Evolutionary conservation across 768 basidiomycete species (phyloP).

Genomic region (Hypsizygus marmoreus): DNA sequence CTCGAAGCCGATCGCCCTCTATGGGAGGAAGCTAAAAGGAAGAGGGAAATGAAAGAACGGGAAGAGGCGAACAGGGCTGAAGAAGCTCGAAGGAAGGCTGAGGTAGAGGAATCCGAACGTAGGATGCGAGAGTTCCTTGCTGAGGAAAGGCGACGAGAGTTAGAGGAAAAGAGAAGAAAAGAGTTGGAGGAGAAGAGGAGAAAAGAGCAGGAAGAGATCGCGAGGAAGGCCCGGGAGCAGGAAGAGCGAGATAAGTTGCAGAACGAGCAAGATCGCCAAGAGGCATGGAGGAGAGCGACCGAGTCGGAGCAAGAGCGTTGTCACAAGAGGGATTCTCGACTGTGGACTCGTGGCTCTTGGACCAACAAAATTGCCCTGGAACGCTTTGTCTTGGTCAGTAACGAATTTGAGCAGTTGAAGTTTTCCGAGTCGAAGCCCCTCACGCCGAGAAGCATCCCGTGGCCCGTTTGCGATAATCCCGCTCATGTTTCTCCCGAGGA

Average conservation of each 20-base stretch:
- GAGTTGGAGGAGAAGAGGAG: constrained; percentile 5
- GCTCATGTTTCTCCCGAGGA: neutral
- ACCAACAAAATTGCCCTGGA: neutral
- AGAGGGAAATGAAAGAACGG: constrained; percentile 4
- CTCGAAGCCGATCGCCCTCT: constrained; percentile 15
- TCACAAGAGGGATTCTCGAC: constrained; percentile 9
- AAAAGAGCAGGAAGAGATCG: constrained; percentile 6
- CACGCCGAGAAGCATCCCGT: constrained; percentile 18
- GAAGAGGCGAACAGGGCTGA: constrained; percentile 5
- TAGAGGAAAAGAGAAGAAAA: constrained; percentile 1
- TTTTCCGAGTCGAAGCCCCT: constrained; percentile 24
- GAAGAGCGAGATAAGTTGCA: neutral
- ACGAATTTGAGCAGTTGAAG: constrained; percentile 16
- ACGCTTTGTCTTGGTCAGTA: constrained; percentile 7
- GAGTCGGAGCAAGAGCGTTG: constrained; percentile 8
- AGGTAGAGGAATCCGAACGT: constrained; percentile 11
- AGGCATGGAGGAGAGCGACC: constrained; percentile 12
- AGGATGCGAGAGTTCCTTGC: constrained; percentile 8
- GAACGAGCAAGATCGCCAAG: constrained; percentile 1
- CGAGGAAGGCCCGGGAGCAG: neutral
- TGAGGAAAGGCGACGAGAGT: constrained; percentile 6
- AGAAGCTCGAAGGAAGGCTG: neutral
- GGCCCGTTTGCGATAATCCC: constrained; percentile 12
- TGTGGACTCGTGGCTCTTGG: constrained; percentile 5
- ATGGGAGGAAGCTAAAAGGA: constrained; percentile 9